Evolutionary conservation across 2,329 filamentous ascomycete species (phyloP), one percentile per base, ranked within the genome.

Genomic region (Aureobasidium zeae): DNA sequence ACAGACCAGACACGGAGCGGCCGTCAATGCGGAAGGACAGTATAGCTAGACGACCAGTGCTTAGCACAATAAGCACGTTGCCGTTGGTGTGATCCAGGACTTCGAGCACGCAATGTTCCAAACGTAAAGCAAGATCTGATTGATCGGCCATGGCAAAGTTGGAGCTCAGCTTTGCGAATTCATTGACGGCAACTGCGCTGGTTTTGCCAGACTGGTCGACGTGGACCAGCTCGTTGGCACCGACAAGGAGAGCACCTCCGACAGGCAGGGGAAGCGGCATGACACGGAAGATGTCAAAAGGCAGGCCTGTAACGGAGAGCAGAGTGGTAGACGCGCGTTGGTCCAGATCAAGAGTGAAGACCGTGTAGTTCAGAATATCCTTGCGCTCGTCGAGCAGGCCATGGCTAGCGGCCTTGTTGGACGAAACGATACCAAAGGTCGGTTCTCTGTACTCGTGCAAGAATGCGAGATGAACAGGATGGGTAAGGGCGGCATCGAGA

Each of bases 401-500:
- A 44, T 74, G 72, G n/a, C 87, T 88, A 11, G 81, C 77, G 25
- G 80, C 72, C 50, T 77, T 69, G 41, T 79, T 80, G 1, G 88
- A 85, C 34, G 86, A 91, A 30, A 98, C 71, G 48, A 98, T 88
- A 45, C 89, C 91, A 66, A 98, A 94, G 0, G 91, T 98, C 10
- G 91, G 89, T 64, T 96, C 91, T 62, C 91, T 81, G 64, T 98
- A 98, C 67, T 96, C 89, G 72, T 96, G 78, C 52, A 98, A 70
- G 63, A 98, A 98, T 44, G 85, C 81, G 57, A 98, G 77, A 59
- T 94, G 86, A 57, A 95, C 79, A 36, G 89, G 87, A 63, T 94
- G 84, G 48, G 89, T 78, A 53, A 98, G 73, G 51, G 76, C 79
- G 50, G 88, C 84, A 63, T 96, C 89, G 64, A 98, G 74, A 56